Conservation (phyloP, 768 basidiomycete species). For the Basidioascus undulatus region DNA sequence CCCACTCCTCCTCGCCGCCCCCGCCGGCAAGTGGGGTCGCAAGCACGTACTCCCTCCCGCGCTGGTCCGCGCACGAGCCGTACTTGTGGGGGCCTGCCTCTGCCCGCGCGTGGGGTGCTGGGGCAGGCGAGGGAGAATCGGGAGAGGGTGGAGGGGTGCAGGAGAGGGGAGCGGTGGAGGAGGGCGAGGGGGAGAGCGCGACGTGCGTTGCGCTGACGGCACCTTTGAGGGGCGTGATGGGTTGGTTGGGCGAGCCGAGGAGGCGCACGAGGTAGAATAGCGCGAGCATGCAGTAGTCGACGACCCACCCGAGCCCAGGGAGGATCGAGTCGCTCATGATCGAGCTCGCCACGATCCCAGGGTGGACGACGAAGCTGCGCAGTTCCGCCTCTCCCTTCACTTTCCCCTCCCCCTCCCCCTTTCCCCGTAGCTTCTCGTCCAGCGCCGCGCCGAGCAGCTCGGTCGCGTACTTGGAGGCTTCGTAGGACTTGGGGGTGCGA, state of each 20-base stretch:
- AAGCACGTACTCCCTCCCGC: slow-evolving; percentile 34
- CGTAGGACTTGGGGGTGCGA: slow-evolving; percentile 37
- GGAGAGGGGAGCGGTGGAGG: no score
- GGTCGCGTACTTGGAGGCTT: slow-evolving; percentile 49
- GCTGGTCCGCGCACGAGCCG: slow-evolving; percentile 31
- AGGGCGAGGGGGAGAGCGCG: slow-evolving; percentile 32
- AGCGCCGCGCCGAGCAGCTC: slow-evolving; percentile 38
- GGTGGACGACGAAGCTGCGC: slow-evolving; percentile 41
- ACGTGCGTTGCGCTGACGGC: slow-evolving; percentile 43
- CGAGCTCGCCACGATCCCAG: slow-evolving; percentile 44
- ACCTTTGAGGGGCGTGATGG: slow-evolving; percentile 36
- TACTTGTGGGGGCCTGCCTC: slow-evolving; percentile 24
- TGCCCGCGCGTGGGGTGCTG: slow-evolving; percentile 9
- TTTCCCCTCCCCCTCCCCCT: slow-evolving; percentile 10
- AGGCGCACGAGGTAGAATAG: slow-evolving; percentile 11
- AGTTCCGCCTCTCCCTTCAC: slow-evolving; percentile 14
- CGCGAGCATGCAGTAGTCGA: slow-evolving; percentile 5
- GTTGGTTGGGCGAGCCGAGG: slow-evolving; percentile 41
- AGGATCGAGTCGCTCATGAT: slow-evolving; percentile 23
- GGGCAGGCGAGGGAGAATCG: slow-evolving; percentile 2
- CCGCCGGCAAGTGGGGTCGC: no score
- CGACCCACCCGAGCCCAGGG: slow-evolving; percentile 14
- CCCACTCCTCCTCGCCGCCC: no score
- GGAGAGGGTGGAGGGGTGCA: slow-evolving; percentile 21
- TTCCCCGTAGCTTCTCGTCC: slow-evolving; percentile 25